phyloP scores from a whole-genome alignment of 768 basidiomycete genomes.

The Termitomyces sp. region DNA sequence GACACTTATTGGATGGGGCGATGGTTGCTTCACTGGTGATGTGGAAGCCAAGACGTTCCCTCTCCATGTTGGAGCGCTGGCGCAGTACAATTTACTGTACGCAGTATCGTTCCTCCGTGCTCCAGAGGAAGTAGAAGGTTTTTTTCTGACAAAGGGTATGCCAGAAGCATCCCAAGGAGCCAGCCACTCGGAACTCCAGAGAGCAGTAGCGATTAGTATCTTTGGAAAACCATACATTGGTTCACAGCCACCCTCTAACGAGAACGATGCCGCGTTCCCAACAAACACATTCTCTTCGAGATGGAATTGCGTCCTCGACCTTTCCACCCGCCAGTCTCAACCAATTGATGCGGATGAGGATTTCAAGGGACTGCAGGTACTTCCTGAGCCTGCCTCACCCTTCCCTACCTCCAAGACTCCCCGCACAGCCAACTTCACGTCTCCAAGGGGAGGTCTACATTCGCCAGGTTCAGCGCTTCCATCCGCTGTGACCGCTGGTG shows the following conservation, averaged over 20 bases:
- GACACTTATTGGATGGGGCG: conserved; percentile 49
- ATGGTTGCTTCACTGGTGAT: conserved; percentile 41
- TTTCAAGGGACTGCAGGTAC: conserved; percentile 31
- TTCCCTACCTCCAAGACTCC: conserved; percentile 47
- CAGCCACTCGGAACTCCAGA: conserved; percentile 46
- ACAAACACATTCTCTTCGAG: conserved; percentile 74
- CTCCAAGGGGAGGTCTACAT: conserved; percentile 10
- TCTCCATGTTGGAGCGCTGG: conserved; percentile 58
- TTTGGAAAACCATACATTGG: conserved; percentile 62
- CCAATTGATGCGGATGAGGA: conserved; percentile 27
- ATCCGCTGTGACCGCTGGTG: conserved; percentile 44
- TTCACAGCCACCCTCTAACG: conserved; percentile 16
- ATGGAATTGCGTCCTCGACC: conserved; percentile 88
- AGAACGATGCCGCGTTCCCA: conserved; percentile 39
- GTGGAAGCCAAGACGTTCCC: conserved; percentile 55
- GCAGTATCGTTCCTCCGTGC: conserved; percentile 76
- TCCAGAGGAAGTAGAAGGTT: conserved; percentile 49
- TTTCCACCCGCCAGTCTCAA: conserved; percentile 37
- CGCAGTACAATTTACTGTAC: conserved; percentile 87
- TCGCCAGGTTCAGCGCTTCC: conserved; percentile 21
- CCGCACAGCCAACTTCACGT: conserved; percentile 14
- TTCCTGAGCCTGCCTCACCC: conserved; percentile 77
- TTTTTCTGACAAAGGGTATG: conserved; percentile 24
- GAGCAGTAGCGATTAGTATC: conserved; percentile 77
- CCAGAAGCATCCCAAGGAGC: conserved; percentile 15